These are phyloP conservation scores for Kodamaea jinghongensis DNA, from an alignment of 805 yeast genomes.

Conservation along the genomic window DNA sequence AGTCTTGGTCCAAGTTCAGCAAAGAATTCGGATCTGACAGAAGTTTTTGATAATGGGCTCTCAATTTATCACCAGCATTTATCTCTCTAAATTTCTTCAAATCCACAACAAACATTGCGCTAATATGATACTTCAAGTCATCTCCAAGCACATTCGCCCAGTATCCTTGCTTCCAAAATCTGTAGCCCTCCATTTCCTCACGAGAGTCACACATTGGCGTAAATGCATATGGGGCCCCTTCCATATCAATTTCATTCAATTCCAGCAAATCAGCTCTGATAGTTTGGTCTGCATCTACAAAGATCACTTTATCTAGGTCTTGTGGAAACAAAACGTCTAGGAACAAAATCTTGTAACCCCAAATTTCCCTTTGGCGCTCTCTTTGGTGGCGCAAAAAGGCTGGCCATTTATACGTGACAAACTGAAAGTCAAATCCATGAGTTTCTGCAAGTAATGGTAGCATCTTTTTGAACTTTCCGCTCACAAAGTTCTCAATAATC, in stretches of 20 bases:
- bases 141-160: slow-evolving; percentile 69
- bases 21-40: slow-evolving; percentile 78
- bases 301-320: slow-evolving; percentile 68
- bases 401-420: slow-evolving; percentile 92
- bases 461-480: slow-evolving; percentile 61
- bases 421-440: slow-evolving; percentile 66
- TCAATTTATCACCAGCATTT: slow-evolving; percentile 74
- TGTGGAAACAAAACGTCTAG: slow-evolving; percentile 86
- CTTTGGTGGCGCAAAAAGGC: slow-evolving; percentile 78
- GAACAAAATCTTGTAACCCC: slow-evolving; percentile 87
- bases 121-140: slow-evolving; percentile 67
- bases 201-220: slow-evolving; percentile 86
- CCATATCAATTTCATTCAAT: slow-evolving; percentile 61
- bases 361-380: slow-evolving; percentile 73
- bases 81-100: slow-evolving; percentile 59
- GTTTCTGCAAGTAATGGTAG: slow-evolving; percentile 57
- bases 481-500: slow-evolving; percentile 79
- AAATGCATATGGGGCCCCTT: slow-evolving; percentile 83
- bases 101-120: slow-evolving; percentile 84
- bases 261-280: slow-evolving; percentile 74
- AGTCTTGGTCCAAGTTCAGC: slow-evolving; percentile 84
- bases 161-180: slow-evolving; percentile 93
- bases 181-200: slow-evolving; percentile 73
- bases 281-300: slow-evolving; percentile 84
- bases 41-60: slow-evolving; percentile 80